These are phyloP conservation scores for Podospora fimiseda DNA, from an alignment of 495 filamentous ascomycete species.

Conservation along the genomic window DNA sequence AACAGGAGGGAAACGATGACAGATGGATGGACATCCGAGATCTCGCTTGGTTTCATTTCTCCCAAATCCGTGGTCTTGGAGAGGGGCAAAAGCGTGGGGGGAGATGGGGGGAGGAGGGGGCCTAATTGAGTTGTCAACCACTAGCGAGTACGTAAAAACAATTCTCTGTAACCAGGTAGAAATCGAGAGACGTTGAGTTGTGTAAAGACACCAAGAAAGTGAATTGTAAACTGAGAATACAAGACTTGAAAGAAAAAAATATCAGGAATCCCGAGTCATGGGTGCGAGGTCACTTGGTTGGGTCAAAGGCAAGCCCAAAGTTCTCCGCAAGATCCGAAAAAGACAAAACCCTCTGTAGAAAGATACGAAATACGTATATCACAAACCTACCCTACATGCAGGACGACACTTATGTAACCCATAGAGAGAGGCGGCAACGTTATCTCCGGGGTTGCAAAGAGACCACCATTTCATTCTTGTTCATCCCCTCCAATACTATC, in stretches of 20 bases:
- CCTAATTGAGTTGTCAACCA: background rate
- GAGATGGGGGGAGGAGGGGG: slow-evolving; percentile 4
- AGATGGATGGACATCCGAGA: background rate
- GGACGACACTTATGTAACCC: too few species aligned
- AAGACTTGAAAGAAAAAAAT: too few species aligned
- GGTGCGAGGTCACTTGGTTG: too few species aligned
- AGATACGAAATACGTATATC: background rate
- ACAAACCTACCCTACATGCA: too few species aligned
- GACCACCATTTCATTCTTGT: background rate
- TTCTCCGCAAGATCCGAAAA: too few species aligned
- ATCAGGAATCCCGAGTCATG: background rate
- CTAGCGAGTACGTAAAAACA: background rate
- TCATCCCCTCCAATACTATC: too few species aligned
- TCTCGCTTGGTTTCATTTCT: slow-evolving; percentile 2
- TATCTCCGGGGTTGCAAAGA: background rate
- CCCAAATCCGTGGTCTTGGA: slow-evolving; percentile 14
- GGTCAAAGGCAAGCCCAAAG: too few species aligned
- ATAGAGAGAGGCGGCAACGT: background rate
- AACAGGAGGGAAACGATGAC: background rate
- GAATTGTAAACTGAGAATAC: too few species aligned
- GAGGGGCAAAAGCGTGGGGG: background rate
- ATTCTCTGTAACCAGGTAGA: background rate
- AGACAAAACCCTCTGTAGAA: background rate
- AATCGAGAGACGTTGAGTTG: background rate
- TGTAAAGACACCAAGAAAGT: too few species aligned